phyloP scores from a whole-genome alignment of 2,329 filamentous ascomycete genomes.

The Kalmusia sp. region DNA sequence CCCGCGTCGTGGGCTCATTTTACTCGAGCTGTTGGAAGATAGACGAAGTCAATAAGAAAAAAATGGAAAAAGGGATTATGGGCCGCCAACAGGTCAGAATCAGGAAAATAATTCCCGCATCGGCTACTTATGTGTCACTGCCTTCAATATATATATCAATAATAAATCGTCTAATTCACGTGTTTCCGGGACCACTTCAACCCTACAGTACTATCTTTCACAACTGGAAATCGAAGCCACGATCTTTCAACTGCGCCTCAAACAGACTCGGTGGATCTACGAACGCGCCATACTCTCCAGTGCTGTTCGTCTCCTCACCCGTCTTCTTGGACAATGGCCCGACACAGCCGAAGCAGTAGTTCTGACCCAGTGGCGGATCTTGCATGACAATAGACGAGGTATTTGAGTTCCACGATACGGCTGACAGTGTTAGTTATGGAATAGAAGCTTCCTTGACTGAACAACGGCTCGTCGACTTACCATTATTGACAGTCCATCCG shows the following conservation, averaged over 20 bases:
- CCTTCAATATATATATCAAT: no score
- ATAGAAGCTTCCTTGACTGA: not conserved
- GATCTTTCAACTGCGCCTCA: slow-evolving; percentile 14
- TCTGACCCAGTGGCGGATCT: slow-evolving; percentile 11
- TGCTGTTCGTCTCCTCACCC: slow-evolving; percentile 6
- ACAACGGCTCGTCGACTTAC: not conserved
- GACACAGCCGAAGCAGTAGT: slow-evolving; percentile 17
- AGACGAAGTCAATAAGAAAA: no score
- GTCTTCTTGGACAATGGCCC: slow-evolving; percentile 6
- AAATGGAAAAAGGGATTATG: no score
- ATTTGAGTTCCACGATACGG: slow-evolving; percentile 15
- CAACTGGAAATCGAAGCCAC: slow-evolving; percentile 12
- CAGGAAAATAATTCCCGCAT: no score
- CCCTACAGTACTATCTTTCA: no score
- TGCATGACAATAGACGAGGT: slow-evolving; percentile 1
- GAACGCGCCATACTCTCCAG: slow-evolving; percentile 6
- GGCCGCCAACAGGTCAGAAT: no score
- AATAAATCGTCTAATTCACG: no score
- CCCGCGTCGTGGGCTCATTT: no score
- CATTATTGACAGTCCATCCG: slow-evolving; percentile 17
- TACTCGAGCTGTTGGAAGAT: no score
- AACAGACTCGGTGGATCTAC: slow-evolving; percentile 15
- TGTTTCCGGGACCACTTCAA: no score
- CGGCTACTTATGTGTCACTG: no score
- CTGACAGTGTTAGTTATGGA: not conserved